Base-by-base conservation (phyloP, 2,329 filamentous ascomycete genomes). In the Trichoderma gracile region DNA sequence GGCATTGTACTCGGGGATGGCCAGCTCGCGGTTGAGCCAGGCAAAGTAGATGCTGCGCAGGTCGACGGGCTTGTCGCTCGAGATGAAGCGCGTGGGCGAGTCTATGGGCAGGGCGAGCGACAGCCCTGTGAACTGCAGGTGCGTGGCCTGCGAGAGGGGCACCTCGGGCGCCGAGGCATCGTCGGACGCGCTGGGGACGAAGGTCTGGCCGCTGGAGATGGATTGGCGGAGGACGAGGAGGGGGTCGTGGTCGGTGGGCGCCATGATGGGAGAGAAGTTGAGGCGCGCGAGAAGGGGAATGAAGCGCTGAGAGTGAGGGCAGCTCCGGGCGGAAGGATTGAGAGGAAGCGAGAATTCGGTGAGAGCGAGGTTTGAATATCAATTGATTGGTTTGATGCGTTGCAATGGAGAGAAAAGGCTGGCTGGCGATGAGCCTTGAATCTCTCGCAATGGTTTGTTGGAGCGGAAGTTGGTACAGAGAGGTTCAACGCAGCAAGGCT, bases 21-120 rank as follows among this genome's bases (percentile, higher is more conserved):
- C 87, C 63, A 90, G 87, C 79, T 98, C 94, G 76, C 93, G 92
- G 79, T 97, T 96, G 72, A 91, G 83, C 92, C 93, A 99, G 63
- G 93, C 93, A 74, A 98, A 97, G 81, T 94, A 97, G 78, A 97
- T 94, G 75, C 90, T 95, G 74, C 95, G 92, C 70, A 99, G 82
- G 75, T 97, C 92, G 72, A 97, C 88, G 5, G 89, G 84, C 63
- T 86, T 83, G 71, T 85, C 86, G 65, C 86, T 85, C n/a, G 92
- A 93, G 66, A 91, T 84, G 80, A 98, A 98, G 71, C 95, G 92
- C 69, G 95, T 99, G 10, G 89, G 83, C 15, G 85, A 84, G 57
- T 86, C 87, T 69, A 97, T 85, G 1, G 89, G 82, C 65, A 96
- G 83, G 6, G 87, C 82, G 63, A 87, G 81, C 67, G 85, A 83